Percentiles rank a stretch among this genome's conserved stretches.
Conservation (phyloP, 768 basidiomycete species). For the Kwoniella botswanensis region DNA sequence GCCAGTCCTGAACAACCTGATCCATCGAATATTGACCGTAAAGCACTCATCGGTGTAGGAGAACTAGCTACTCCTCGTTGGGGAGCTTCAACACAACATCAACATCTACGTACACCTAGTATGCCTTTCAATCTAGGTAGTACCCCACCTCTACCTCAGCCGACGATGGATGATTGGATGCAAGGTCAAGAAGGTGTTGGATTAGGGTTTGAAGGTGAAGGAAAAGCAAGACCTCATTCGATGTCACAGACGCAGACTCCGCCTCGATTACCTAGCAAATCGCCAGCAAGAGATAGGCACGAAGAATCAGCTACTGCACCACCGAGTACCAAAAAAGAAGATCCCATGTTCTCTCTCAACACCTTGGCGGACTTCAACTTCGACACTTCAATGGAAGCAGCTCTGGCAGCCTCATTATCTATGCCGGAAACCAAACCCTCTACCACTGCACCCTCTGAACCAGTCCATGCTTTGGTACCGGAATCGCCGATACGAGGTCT, state of each 20-base stretch:
- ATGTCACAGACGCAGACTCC: conserved; percentile 2
- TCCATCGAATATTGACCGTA: conserved; percentile 67
- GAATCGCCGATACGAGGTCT: conserved; percentile 14
- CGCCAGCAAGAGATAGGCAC: conserved; percentile 3
- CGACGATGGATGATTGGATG: conserved; percentile 20
- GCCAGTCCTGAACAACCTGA: conserved; percentile 50
- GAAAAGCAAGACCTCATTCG: not conserved
- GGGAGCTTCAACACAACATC: conserved; percentile 60
- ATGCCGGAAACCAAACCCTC: conserved; percentile 25
- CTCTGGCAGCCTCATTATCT: conserved; percentile 44
- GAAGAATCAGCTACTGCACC: conserved; percentile 62
- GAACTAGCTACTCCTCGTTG: conserved; percentile 97
- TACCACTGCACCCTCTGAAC: not conserved
- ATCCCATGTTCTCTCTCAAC: conserved; percentile 24
- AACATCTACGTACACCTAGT: conserved; percentile 46
- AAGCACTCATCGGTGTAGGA: conserved; percentile 88
- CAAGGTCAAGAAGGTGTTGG: conserved; percentile 57
- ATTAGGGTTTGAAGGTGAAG: conserved; percentile 40
- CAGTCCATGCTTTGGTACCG: conserved; percentile 1
- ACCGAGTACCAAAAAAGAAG: conserved; percentile 3
- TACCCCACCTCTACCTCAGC: conserved; percentile 49
- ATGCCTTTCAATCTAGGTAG: conserved; percentile 45
- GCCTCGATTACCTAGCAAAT: conserved; percentile 10
- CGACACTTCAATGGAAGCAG: conserved; percentile 44
- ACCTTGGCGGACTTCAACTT: conserved; percentile 45